These are phyloP conservation scores for Lachnellula hyalina DNA, from an alignment of 2,329 filamentous ascomycete species.

Conservation along the genomic window DNA sequence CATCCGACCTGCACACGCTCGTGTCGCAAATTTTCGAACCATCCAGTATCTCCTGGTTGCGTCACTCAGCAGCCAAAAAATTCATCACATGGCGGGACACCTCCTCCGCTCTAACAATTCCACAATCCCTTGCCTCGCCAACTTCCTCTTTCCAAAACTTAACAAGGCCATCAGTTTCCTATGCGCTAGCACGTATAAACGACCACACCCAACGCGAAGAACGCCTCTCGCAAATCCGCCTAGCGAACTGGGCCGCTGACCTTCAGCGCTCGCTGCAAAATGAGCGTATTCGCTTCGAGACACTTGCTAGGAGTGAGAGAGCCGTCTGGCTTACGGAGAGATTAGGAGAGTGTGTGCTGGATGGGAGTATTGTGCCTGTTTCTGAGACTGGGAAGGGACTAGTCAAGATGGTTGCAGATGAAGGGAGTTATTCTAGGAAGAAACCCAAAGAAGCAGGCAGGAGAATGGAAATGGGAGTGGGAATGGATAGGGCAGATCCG, in stretches of 20 bases:
- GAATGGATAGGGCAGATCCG: slow-evolving; percentile 56
- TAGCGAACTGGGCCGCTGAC: slow-evolving; percentile 78
- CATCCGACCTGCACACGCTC: slow-evolving; percentile 67
- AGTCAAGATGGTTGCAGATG: slow-evolving; percentile 11
- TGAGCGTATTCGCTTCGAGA: slow-evolving; percentile 65
- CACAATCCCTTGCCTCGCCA: slow-evolving; percentile 26
- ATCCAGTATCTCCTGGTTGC: slow-evolving; percentile 73
- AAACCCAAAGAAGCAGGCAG: slow-evolving; percentile 4
- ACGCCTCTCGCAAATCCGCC: slow-evolving; percentile 58
- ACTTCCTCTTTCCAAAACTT: neutral
- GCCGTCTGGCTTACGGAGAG: slow-evolving; percentile 64
- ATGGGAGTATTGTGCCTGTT: slow-evolving; percentile 55
- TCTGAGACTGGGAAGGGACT: slow-evolving; percentile 30
- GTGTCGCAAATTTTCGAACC: slow-evolving; percentile 72
- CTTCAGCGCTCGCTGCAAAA: slow-evolving; percentile 70
- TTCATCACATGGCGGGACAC: slow-evolving; percentile 63
- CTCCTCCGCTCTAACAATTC: slow-evolving; percentile 21
- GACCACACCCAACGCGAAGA: slow-evolving; percentile 57
- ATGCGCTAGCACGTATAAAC: slow-evolving; percentile 55
- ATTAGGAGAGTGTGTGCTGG: slow-evolving; percentile 61
- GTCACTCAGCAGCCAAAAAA: slow-evolving; percentile 78
- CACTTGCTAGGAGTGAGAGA: slow-evolving; percentile 55
- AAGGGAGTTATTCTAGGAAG: slow-evolving; percentile 15
- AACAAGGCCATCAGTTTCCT: slow-evolving; percentile 37
- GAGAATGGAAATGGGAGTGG: slow-evolving; percentile 4